Evolutionary conservation across 2,329 filamentous ascomycete genomes (phyloP), one percentile per base, ranked within the genome.

Genomic region (Endocalyx cinctus): DNA sequence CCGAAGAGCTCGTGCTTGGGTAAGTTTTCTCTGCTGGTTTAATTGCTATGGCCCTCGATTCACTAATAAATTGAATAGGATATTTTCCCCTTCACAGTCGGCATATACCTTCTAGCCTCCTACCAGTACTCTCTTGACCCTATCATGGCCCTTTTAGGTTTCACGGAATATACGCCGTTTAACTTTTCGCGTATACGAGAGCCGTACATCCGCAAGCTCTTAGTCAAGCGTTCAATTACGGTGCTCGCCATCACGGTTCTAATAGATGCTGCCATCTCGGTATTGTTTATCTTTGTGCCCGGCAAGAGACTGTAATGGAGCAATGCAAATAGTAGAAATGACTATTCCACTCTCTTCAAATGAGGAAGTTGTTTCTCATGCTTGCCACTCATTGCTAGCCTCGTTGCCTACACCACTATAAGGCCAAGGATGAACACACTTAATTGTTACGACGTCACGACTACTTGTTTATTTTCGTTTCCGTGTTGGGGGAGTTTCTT

Each of bases 51-150:
- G 29, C 14, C 11, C 5, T 19, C 29, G 16, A 33, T 27, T 54
- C 33, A 48, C 33, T 11, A 28, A 34, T 25, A 1, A 7, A 32
- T 4, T 35, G 41, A n/a, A n/a, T 38, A 72, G 68, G 60, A 76
- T 37, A 90, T 97, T 47, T 67, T 98, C 2, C 92, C 94, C 0
- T 97, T 97, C 64, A 88, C 87, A 2, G 64, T 98, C 20, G 90
- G 88, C 16, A 78, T 94, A 19, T 98, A 98, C 62, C 80, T 84
- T 51, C 77, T 95, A 20, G 77, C 84, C 17, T 92, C 89, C 3
- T 94, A 97, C 54, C 90, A 97, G 60, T 98, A 97, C 65, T 88
- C 87, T 45, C 78, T 98, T 32, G 92, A 98, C 52, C 90, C 94
- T 1, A 69, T 95, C 42, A 79, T 97, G 59, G 92, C 88, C 5